phyloP scores from a whole-genome alignment of 1,284 basidiomycete species.

The Malassezia yamatoensis region DNA sequence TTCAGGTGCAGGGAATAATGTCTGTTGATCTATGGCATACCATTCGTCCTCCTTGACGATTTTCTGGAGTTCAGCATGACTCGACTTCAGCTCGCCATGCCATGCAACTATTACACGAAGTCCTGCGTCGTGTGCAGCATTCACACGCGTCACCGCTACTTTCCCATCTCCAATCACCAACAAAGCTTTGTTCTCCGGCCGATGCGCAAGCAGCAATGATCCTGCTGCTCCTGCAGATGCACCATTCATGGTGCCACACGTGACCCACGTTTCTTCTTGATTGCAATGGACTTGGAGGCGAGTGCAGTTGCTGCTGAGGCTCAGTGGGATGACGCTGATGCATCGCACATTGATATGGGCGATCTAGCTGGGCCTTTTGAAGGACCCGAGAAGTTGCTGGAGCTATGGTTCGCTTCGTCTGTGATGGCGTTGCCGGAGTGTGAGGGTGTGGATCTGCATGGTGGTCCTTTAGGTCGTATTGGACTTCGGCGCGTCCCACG shows the following conservation, averaged over 20 bases:
- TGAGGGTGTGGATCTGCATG: slow-evolving; percentile 22
- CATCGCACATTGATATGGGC: slow-evolving; percentile 6
- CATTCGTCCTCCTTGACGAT: background rate
- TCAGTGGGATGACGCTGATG: slow-evolving; percentile 16
- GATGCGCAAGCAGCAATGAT: slow-evolving; percentile 16
- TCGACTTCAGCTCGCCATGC: background rate
- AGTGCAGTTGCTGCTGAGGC: slow-evolving; percentile 11
- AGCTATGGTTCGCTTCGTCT: slow-evolving; percentile 82
- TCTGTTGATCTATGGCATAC: background rate
- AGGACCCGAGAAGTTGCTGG: slow-evolving; percentile 84
- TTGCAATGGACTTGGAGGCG: background rate
- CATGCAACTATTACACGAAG: slow-evolving; percentile 3
- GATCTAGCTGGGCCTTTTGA: slow-evolving; percentile 40
- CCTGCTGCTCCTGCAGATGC: slow-evolving; percentile 1
- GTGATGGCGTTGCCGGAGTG: slow-evolving; percentile 50
- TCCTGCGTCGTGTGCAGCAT: slow-evolving; percentile 6
- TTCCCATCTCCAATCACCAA: slow-evolving; percentile 12
- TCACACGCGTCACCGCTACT: background rate
- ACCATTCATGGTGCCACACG: background rate
- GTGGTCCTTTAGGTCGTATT: slow-evolving; percentile 22
- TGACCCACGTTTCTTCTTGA: background rate
- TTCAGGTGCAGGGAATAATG: slow-evolving; percentile 4
- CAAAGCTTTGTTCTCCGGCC: slow-evolving; percentile 1
- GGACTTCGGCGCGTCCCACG: slow-evolving; percentile 71
- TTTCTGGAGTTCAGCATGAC: background rate